These are phyloP conservation scores for Discostella pseudostelligera DNA, from an alignment of 108 stramenopile genomes.

Conservation along the genomic window DNA sequence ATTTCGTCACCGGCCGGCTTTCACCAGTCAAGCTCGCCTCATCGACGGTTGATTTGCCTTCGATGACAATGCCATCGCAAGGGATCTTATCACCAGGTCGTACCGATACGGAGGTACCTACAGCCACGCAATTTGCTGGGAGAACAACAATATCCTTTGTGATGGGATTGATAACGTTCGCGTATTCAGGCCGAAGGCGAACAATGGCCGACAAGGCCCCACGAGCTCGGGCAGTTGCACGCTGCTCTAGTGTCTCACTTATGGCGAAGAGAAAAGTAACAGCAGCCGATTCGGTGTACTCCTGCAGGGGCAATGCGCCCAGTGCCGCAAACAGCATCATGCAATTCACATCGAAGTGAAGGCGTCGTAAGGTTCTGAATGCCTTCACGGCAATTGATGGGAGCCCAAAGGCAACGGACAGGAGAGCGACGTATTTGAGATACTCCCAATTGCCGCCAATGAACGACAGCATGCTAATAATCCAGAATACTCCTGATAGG, in stretches of 20 bases:
- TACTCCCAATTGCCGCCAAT: conserved; percentile 65
- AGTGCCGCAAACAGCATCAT: conserved; percentile 80
- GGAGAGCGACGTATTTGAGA: conserved; percentile 60
- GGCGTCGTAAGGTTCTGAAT: conserved; percentile 45
- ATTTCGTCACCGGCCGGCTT: conserved; percentile 74
- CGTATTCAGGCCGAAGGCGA: conserved; percentile 67
- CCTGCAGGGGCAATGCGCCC: conserved; percentile 74
- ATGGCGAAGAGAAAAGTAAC: conserved; percentile 78
- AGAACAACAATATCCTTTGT: conserved; percentile 60
- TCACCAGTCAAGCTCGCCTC: conserved; percentile 81
- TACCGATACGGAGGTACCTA: conserved; percentile 83
- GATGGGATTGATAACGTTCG: conserved; percentile 64
- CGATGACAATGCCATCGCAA: conserved; percentile 86
- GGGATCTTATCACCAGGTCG: conserved; percentile 90
- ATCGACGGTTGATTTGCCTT: conserved; percentile 64
- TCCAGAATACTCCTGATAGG: conserved; percentile 59
- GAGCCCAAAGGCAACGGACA: conserved; percentile 60
- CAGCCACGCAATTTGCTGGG: conserved; percentile 60
- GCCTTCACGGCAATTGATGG: conserved; percentile 70
- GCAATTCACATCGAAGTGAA: conserved; percentile 71
- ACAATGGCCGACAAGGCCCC: conserved; percentile 76
- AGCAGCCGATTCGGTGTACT: conserved; percentile 79
- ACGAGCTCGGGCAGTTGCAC: conserved; percentile 67
- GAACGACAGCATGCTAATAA: conserved; percentile 59
- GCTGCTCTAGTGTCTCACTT: conserved; percentile 69